Conservation (phyloP, 2,329 filamentous ascomycete genomes). For the Sarocladiaceae sp. region DNA sequence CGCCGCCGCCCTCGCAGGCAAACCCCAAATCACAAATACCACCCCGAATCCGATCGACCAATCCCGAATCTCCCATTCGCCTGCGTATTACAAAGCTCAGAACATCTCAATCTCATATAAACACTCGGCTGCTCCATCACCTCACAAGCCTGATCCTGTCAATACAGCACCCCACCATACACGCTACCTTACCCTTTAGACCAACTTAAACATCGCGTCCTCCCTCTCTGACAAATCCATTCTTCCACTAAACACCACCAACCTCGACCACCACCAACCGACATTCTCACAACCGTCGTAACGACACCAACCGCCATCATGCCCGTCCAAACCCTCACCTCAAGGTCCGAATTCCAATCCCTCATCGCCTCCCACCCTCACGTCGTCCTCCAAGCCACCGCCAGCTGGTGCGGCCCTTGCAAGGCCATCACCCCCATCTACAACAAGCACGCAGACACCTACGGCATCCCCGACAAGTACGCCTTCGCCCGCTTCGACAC, state of each 20-base stretch:
- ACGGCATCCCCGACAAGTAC: conserved; percentile 32
- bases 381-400: conserved; percentile 52
- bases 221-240: neutral
- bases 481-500: conserved; percentile 56
- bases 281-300: conserved; percentile 5
- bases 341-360: conserved; percentile 39
- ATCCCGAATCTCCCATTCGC: no score
- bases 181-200: neutral
- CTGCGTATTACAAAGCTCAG: no score
- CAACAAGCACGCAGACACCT: conserved; percentile 36
- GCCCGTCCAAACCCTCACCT: conserved; percentile 31
- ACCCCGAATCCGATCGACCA: no score
- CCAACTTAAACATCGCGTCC: conserved; percentile 3
- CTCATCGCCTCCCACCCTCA: conserved; percentile 42
- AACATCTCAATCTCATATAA: no score
- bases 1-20: no score
- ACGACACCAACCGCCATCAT: conserved; percentile 18
- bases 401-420: conserved; percentile 56
- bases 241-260: conserved; percentile 15
- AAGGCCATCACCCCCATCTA: conserved; percentile 52
- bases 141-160: neutral
- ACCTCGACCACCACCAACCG: conserved; percentile 11
- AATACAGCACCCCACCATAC: neutral
- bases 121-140: neutral
- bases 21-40: no score